phyloP scores from a whole-genome alignment of 768 basidiomycete species.

The Mycena polygramma region DNA sequence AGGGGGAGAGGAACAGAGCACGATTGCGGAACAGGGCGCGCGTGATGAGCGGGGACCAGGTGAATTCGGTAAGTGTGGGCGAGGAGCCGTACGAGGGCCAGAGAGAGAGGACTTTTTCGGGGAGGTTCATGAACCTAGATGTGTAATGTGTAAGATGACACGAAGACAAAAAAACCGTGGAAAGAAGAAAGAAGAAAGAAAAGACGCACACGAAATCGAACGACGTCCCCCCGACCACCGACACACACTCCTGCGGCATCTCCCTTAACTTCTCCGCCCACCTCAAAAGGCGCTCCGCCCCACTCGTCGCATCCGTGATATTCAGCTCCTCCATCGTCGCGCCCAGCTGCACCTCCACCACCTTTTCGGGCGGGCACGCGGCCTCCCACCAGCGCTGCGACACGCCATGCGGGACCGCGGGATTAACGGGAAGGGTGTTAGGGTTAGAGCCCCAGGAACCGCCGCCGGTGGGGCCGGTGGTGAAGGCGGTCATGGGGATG shows the following conservation, averaged over 20 bases:
- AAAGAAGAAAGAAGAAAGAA: constrained; percentile 1
- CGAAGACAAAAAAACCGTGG: constrained; percentile 7
- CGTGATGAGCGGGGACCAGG: constrained; percentile 32
- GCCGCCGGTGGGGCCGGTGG: constrained; percentile 26
- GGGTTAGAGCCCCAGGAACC: background rate
- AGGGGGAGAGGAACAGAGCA: constrained; percentile 8
- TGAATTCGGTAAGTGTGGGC: constrained; percentile 22
- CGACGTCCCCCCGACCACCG: background rate
- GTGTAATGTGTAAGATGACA: too few relatives aligned
- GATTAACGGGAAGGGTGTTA: too few relatives aligned
- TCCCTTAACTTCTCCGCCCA: constrained; percentile 23
- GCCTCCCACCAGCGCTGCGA: constrained; percentile 18
- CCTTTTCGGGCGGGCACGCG: constrained; percentile 9
- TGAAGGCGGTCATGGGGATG: constrained; percentile 31
- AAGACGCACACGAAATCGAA: constrained; percentile 30
- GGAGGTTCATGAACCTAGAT: too few relatives aligned
- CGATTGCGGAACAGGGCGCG: constrained; percentile 20
- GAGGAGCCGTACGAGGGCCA: constrained; percentile 26
- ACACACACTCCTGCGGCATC: constrained; percentile 9
- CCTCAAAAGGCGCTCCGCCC: background rate
- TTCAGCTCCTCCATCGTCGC: constrained; percentile 4
- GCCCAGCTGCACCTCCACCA: constrained; percentile 6
- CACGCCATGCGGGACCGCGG: background rate
- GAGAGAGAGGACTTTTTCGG: too few relatives aligned
- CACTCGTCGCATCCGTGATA: background rate